A percentile compares a stretch with the other conserved stretches of the same genome.
Conservation (phyloP, 2,329 filamentous ascomycete species). For the Leptographium wingfieldii region DNA sequence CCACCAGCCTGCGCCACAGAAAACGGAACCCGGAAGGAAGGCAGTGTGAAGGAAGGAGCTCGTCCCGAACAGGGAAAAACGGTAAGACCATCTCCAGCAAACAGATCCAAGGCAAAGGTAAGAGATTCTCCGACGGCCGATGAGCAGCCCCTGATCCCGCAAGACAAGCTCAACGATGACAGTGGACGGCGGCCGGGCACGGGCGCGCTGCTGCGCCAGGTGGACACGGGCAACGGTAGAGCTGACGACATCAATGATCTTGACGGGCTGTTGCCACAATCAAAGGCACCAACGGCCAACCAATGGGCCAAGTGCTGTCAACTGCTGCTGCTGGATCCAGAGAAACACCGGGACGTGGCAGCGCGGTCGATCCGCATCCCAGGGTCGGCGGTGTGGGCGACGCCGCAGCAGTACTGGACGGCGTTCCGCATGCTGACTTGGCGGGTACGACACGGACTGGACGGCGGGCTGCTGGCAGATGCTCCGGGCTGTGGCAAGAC, state of each 20-base stretch:
- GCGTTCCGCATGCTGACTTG: slow-evolving; percentile 6
- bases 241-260: background rate
- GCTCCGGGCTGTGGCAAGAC: slow-evolving; percentile 7
- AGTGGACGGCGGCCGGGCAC: background rate
- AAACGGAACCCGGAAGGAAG: background rate
- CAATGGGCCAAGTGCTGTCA: slow-evolving; percentile 5
- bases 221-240: background rate
- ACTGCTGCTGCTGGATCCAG: slow-evolving; percentile 3
- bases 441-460: background rate
- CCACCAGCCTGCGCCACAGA: background rate
- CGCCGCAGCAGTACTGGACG: slow-evolving; percentile 5
- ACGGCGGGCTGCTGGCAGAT: slow-evolving; percentile 8
- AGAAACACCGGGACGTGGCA: slow-evolving; percentile 1
- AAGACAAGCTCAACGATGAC: background rate
- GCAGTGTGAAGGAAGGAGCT: background rate
- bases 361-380: slow-evolving; percentile 6
- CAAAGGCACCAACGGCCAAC: background rate
- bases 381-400: background rate
- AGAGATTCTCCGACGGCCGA: background rate
- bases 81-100: background rate
- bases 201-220: background rate
- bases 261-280: background rate
- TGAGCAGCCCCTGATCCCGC: background rate
- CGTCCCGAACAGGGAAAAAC: background rate
- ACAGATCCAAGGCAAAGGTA: background rate